Percentiles rank a stretch among this genome's conserved stretches.
Evolutionary conservation across 805 yeast species (phyloP).

Genomic region (Saccharomycopsis olivae): DNA sequence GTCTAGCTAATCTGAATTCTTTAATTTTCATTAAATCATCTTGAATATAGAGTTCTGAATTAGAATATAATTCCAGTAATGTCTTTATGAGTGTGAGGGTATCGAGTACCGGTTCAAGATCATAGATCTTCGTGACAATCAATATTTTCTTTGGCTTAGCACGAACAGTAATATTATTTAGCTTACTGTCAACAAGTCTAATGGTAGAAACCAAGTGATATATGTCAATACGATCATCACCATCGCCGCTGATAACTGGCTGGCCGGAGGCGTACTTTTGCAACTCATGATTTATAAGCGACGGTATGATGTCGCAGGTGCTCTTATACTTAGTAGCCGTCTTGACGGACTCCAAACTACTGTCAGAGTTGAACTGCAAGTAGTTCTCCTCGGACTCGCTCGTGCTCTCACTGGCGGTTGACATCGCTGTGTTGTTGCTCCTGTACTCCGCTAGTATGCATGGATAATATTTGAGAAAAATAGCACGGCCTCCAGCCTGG

Average conservation of each 20-base stretch:
- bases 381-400: neutral
- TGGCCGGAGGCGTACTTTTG: neutral
- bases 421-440: too few species aligned
- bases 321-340: constrained; percentile 4
- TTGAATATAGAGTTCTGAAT: constrained; percentile 38
- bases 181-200: constrained; percentile 23
- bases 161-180: constrained; percentile 23
- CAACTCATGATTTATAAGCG: constrained; percentile 11
- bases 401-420: too few species aligned
- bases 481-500: too few species aligned
- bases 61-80: constrained; percentile 21
- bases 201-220: constrained; percentile 22
- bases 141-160: constrained; percentile 22
- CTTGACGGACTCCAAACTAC: neutral
- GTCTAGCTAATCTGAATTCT: constrained; percentile 33
- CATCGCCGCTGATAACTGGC: neutral
- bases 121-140: constrained; percentile 25
- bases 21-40: constrained; percentile 23
- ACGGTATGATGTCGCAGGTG: constrained; percentile 17
- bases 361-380: neutral
- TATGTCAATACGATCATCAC: constrained; percentile 6
- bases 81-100: constrained; percentile 20
- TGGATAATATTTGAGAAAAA: too few species aligned
- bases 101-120: constrained; percentile 24
- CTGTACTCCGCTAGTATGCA: too few species aligned